Evolutionary conservation across 345 rosid species (phyloP), one percentile per base, ranked within the genome.

Genomic region (Brassica carinata): DNA sequence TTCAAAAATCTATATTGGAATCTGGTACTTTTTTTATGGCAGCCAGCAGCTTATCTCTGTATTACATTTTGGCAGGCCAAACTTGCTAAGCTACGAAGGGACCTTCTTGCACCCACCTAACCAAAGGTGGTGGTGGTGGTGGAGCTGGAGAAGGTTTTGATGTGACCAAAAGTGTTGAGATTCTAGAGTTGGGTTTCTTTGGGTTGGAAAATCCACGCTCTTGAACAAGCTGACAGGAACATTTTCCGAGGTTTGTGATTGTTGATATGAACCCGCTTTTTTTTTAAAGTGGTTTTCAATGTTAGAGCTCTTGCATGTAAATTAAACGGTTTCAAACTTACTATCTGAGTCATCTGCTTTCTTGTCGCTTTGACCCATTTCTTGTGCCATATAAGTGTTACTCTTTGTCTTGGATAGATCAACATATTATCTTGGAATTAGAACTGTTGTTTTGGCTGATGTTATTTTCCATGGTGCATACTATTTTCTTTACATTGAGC

Each of bases 171-270:
- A 93, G 98, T 76, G 97, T 8, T 8, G 98, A 67, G 98, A 92
- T 81, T 90, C 98, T 36, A 86, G 99, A 84, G 98, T 96, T 84
- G 98, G 99, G 26, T 93, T 96, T 76, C 98, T 98, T 74, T 96
- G 97, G 0, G 98, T 93, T 78, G 99, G 99, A 77, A 96, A 96
- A 82, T 96, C 99, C 45, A 96, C 99, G 19, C 94, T 96, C 79
- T 77, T 96, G 75, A 96, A 96, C 83, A 96, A 96, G 78, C 81
- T 96, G 36, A 96, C 97, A 0, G 98, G 99, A 58, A 93, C 98
- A 38, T 0, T 93, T 95, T 76, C 93, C 4, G 99, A 93, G 98
- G 99, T 93, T 82, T 69, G 84, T 69, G 48, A 9, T 40, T 72
- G 10, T 64, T 65, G 5, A n/a, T 38, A 36, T 40, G 31, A 59